These are phyloP conservation scores for Microbotryomycetes sp. DNA, from an alignment of 1,284 basidiomycete genomes.

Conservation along the genomic window DNA sequence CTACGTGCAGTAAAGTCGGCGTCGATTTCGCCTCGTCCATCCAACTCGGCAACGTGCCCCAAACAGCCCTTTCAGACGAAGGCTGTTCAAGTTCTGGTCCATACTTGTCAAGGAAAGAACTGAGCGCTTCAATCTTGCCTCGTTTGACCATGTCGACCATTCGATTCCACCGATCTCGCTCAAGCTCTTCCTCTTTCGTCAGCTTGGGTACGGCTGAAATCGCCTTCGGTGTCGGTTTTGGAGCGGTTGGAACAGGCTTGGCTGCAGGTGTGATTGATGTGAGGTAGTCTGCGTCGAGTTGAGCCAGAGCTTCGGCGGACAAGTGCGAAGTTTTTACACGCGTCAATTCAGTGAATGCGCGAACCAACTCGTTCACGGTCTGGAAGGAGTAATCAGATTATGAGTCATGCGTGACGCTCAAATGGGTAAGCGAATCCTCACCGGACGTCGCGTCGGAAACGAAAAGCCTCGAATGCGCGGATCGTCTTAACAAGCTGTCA, in stretches of 20 bases:
- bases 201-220: slow-evolving; percentile 51
- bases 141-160: slow-evolving; percentile 82
- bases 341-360: slow-evolving; percentile 81
- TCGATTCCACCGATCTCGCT: slow-evolving; percentile 68
- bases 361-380: slow-evolving; percentile 82
- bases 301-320: slow-evolving; percentile 72
- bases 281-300: slow-evolving; percentile 77
- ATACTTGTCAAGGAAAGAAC: slow-evolving; percentile 74
- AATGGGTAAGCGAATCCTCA: no score
- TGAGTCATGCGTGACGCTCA: slow-evolving; percentile 9
- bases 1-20: slow-evolving; percentile 69
- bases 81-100: slow-evolving; percentile 45
- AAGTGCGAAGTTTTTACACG: slow-evolving; percentile 78
- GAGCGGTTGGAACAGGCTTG: slow-evolving; percentile 25
- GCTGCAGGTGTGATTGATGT: slow-evolving; percentile 42
- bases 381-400: slow-evolving; percentile 43
- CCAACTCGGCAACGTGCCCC: slow-evolving; percentile 57
- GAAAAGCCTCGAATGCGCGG: slow-evolving; percentile 77
- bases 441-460: slow-evolving; percentile 85
- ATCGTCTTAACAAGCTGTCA: slow-evolving; percentile 48
- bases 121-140: slow-evolving; percentile 72
- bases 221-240: slow-evolving; percentile 37
- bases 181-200: slow-evolving; percentile 65
- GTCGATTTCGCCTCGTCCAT: slow-evolving; percentile 47
- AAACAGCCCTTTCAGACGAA: slow-evolving; percentile 46